Conservation (phyloP, 208 protist species). For the Trypanosoma melophagium region DNA sequence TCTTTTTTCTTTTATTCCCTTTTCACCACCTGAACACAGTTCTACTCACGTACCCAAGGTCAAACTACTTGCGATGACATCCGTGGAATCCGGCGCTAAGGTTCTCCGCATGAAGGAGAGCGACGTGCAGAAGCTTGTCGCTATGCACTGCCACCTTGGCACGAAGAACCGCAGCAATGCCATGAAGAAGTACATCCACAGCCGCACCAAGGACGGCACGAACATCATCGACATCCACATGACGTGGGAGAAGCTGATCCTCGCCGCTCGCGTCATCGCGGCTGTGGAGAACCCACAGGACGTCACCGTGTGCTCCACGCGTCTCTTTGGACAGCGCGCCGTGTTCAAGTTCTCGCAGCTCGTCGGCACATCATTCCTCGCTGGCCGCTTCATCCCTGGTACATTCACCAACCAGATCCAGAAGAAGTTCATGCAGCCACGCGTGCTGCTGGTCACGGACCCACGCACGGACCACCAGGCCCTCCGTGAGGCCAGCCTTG, state of each 20-base stretch:
- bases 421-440: constrained; percentile 98
- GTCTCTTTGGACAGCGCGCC: constrained; percentile 94
- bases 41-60: background rate
- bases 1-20: too few species aligned
- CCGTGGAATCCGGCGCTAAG: constrained; percentile 73
- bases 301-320: constrained; percentile 95
- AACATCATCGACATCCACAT: constrained; percentile 98
- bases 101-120: constrained; percentile 72
- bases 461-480: constrained; percentile 96
- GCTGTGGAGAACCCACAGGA: constrained; percentile 98
- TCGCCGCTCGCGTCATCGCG: constrained; percentile 98
- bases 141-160: constrained; percentile 96
- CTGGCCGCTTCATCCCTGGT: constrained; percentile 97
- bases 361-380: constrained; percentile 91
- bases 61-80: constrained; percentile 39
- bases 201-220: constrained; percentile 83
- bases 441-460: constrained; percentile 98
- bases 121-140: constrained; percentile 97
- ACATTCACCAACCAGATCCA: constrained; percentile 99
- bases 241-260: constrained; percentile 99
- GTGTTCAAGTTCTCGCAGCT: constrained; percentile 98
- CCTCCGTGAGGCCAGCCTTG: constrained; percentile 96
- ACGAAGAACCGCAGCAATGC: constrained; percentile 91
- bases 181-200: constrained; percentile 97
- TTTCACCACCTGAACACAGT: background rate